These are phyloP conservation scores for Coprinellus aureogranulatus DNA, from an alignment of 768 basidiomycete genomes.

Conservation along the genomic window DNA sequence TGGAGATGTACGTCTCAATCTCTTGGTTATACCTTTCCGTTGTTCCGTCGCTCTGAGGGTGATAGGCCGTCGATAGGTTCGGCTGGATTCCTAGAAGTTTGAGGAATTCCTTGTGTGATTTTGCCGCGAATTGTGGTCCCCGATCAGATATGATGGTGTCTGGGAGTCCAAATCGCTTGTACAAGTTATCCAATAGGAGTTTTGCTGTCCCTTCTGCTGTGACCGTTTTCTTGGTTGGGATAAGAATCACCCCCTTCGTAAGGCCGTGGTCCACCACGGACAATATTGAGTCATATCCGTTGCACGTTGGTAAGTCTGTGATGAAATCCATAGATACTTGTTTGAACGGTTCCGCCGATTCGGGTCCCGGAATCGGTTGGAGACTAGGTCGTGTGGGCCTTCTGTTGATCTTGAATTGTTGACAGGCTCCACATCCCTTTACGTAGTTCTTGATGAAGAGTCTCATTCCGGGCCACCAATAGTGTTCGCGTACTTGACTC, in stretches of 20 bases:
- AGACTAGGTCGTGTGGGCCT: conserved; percentile 10
- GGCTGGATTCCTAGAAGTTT: conserved; percentile 15
- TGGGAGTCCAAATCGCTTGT: conserved; percentile 13
- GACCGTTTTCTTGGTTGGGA: conserved; percentile 16
- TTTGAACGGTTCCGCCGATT: conserved; percentile 8
- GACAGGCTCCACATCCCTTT: conserved; percentile 18
- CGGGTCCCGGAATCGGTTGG: conserved; percentile 7
- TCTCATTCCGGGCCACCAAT: conserved; percentile 22
- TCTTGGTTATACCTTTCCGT: conserved; percentile 21
- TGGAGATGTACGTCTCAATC: conserved; percentile 17
- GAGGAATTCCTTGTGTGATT: conserved; percentile 19
- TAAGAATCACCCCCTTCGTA: conserved; percentile 25
- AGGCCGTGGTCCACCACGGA: conserved; percentile 23
- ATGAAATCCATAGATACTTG: conserved; percentile 18
- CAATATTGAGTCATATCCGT: conserved; percentile 20
- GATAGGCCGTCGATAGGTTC: conserved; percentile 31
- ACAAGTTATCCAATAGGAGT: not conserved
- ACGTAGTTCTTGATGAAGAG: conserved; percentile 18
- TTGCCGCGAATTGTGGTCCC: conserved; percentile 14
- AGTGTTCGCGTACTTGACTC: not conserved
- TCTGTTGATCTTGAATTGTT: conserved; percentile 17
- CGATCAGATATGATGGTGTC: conserved; percentile 17
- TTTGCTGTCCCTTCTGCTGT: conserved; percentile 1
- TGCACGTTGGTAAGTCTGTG: conserved; percentile 13
- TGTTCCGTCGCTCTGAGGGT: conserved; percentile 25